phyloP scores from a whole-genome alignment of 768 basidiomycete species.

The Ramaria rubella region DNA sequence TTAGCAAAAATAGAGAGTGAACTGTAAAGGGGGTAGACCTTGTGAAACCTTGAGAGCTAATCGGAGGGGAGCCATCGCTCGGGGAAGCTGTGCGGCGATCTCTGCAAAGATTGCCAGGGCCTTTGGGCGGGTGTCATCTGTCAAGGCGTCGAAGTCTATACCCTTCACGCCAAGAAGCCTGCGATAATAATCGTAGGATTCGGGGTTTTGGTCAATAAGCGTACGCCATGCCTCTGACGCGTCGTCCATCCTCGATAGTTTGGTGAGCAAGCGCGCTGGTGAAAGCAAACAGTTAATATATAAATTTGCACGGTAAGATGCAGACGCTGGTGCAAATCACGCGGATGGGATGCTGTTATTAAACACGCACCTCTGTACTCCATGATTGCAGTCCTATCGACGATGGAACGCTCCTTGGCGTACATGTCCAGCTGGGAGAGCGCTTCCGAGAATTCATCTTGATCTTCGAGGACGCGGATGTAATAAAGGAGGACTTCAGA shows the following conservation, averaged over 20 bases:
- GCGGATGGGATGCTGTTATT: not conserved
- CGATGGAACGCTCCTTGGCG: slow-evolving; percentile 56
- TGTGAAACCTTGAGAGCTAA: slow-evolving; percentile 62
- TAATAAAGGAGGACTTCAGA: slow-evolving; percentile 81
- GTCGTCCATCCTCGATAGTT: slow-evolving; percentile 52
- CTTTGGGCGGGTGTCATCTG: slow-evolving; percentile 44
- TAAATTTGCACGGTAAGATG: slow-evolving; percentile 10
- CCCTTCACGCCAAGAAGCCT: slow-evolving; percentile 64
- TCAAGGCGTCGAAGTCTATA: slow-evolving; percentile 44
- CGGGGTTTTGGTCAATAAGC: slow-evolving; percentile 81
- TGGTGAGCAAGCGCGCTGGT: slow-evolving; percentile 71
- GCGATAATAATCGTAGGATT: slow-evolving; percentile 72
- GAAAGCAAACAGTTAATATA: slow-evolving; percentile 10
- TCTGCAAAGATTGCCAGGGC: slow-evolving; percentile 53
- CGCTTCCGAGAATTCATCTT: slow-evolving; percentile 56
- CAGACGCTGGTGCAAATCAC: not conserved
- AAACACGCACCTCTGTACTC: slow-evolving; percentile 55
- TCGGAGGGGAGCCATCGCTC: slow-evolving; percentile 64
- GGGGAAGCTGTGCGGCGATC: slow-evolving; percentile 57
- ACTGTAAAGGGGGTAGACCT: slow-evolving; percentile 22
- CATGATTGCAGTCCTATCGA: slow-evolving; percentile 64
- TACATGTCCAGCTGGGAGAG: slow-evolving; percentile 56
- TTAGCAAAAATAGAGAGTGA: not conserved
- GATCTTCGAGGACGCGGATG: slow-evolving; percentile 63
- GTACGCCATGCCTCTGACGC: slow-evolving; percentile 77